Evolutionary conservation across 768 basidiomycete species (phyloP), one percentile per base, ranked within the genome.

Genomic region (Thelephora aurantiotincta): DNA sequence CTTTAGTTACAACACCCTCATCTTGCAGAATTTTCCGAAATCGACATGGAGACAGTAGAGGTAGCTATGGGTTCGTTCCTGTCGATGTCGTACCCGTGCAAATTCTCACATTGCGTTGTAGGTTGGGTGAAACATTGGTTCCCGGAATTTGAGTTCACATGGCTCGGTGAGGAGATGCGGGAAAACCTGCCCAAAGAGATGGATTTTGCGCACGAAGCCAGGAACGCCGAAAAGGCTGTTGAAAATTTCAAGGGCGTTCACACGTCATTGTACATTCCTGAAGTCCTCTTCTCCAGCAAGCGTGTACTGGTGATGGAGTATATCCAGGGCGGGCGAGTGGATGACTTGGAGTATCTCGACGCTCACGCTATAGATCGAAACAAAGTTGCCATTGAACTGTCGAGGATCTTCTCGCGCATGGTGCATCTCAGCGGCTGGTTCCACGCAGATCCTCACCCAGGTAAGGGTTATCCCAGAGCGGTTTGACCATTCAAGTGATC

Each of bases 261-360:
- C 33, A 81, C 86, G 14, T 89, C 93, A 2, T 66, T 98, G 43
- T 94, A 97, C 64, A 82, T 99, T 36, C 96, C 84, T 1, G 65
- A 78, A 54, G 82, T 97, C 1, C 68, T 96, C 33, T 74, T 72
- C 48, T 84, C 90, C 3, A 78, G 80, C 22, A 88, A 84, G 60
- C 70, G 94, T 38, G 82, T 93, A 5, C 69, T 99, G 49, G 74
- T 93, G 45, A 97, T 97, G 94, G 94, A 99, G 58, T 98, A 77
- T 57, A 91, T 91, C 43, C 69, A 84, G 56, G 93, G 94, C 14
- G 85, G 80, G 4, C 73, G 93, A 22, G 82, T 94, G 2, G 93
- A 97, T 58, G 85, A 97, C 60, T 61, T 94, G 46, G 70, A 70
- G 34, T 99, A 89, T 60, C 73, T 99, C 12, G 81, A 83, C 19